Base-by-base conservation (phyloP, 148 eudicot genomes). In the Amaranthus hypochondriacus region DNA sequence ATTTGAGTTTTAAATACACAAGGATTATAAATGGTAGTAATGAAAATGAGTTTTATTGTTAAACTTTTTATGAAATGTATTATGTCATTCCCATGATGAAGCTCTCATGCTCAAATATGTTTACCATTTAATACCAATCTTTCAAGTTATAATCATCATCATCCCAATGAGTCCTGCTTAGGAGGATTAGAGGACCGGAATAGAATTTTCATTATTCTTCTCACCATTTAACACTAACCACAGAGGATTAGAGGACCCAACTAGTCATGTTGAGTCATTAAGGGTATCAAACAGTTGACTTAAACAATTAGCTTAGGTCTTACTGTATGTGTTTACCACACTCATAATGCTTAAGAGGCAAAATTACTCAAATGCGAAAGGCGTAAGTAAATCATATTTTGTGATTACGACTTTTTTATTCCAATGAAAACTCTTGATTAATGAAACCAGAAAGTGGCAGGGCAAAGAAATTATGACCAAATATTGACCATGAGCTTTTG, bases 401-500 rank as follows among this genome's bases (percentile, higher is more conserved):
- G 63, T 13, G 13, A 60, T 71, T 69, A 55, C 18, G 44, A 53
- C 66, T 63, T 7, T 64, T 61, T 9, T 62, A 2, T 39, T 48
- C 55, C 18, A 28, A 50, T 21, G 65, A 69, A 39, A 14, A 57
- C 11, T 52, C 15, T 62, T 15, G 9, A 62, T 8, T 68, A 63
- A 61, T 48, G 39, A 62, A 62, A 50, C 4, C 43, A 58, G n/a
- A 53, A 47, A 61, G 48, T 15, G 60, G 57, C 47, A 21, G 64
- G 48, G 47, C 73, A 53, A 57, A 21, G 54, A 14, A 58, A 72
- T 72, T 59, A 73, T 46, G 62, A 68, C 81, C 69, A 78, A n/a
- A 79, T 69, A 74, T 68, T 78, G 77, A 75, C 70, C 75, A 74
- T 79, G 73, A 79, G 62, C 55, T 60, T 61, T 56, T 72, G 72